Base-by-base conservation (phyloP, 2,329 filamentous ascomycete species). In the Diaporthe capsici region DNA sequence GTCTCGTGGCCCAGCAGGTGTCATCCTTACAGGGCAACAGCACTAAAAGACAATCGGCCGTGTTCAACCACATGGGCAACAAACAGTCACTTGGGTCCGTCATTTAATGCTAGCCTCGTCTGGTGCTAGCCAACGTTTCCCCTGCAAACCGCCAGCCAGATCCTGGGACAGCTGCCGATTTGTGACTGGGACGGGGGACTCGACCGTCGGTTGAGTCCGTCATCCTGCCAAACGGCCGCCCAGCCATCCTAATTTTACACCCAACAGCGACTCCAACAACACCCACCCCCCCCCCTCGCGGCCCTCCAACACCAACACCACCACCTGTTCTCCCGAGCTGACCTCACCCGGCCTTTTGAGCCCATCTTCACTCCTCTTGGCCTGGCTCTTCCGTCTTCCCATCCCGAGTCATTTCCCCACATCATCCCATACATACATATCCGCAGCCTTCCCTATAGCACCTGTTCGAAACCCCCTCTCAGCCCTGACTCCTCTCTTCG, bases 221-320 rank as follows among this genome's bases (percentile, higher is more conserved):
- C 71, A 63, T 63, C 39, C 44, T 55, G 71, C 58, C 71, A 55
- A 63, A 55, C 51, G 47, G 31, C 44, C 57, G n/a, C 72, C 74
- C 74, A 76, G 74, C 71, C 74, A 76, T 76, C 74, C 71, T 74
- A 76, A 74, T 76, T 76, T 74, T 67, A 74, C 73, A 61, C 55
- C 63, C 47, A 61, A 58, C 44, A 28, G 47, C 71, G 22, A 53
- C 58, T 68, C 60, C 60, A 53, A 57, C 39, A 68, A 68, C 58
- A 51, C 34, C 49, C 34, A 55, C 28, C 34, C 49, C 39, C 25
- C 25, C 53, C 20, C 15, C 58, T 7, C 37, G 60, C 39, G 37
- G 63, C 63, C 73, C 53, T 20, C 61, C 49, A 60, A 20, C n/a
- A 20, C 17, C 57, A n/a, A 31, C 57, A 58, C n/a, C 39, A 51